Evolutionary conservation across 768 basidiomycete species (phyloP), one percentile per base, ranked within the genome.

Genomic region (Lanmaoa rubissima): DNA sequence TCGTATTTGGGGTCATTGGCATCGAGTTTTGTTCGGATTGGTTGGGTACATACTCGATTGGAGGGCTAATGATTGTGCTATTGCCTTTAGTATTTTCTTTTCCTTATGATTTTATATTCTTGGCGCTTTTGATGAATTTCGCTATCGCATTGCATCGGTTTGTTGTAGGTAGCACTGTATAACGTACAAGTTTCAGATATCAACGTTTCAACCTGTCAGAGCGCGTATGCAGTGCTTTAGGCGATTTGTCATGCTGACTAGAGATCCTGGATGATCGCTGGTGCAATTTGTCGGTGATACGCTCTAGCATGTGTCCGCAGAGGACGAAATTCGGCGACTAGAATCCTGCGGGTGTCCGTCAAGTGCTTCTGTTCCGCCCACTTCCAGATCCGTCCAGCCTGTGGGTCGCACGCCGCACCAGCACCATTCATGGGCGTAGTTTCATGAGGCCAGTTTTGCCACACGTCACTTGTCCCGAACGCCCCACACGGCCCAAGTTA

Each of bases 101-200:
- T 61, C 49, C 35, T 66, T 65, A 63, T 65, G 62, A 55, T 50
- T 61, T 61, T 60, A 62, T 67, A 62, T 68, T 69, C 68, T 71
- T 69, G 70, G 58, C 44, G 57, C 59, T 55, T 31, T 60, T 65
- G 63, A 68, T 57, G 48, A 52, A 24, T 24, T 66, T 65, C 42
- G 63, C 63, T 61, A 62, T 72, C 57, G 26, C 55, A 61, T 64
- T 55, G 63, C 68, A 72, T 73, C 57, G 62, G 61, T 59, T 60
- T 65, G 65, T 63, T 66, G 61, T 69, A 64, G 55, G 69, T 64
- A 60, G 51, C 60, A 64, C 57, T 71, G 71, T 71, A 73, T 38
- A 51, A 57, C 57, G 42, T 54, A 49, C 56, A 59, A 59, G 55
- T 62, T 57, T 55, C 28, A 31, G 7, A 31, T 31, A 32, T 32